Base-by-base conservation (phyloP, 1,139 yeast genomes). In the Groenewaldozyma auringiensis region DNA sequence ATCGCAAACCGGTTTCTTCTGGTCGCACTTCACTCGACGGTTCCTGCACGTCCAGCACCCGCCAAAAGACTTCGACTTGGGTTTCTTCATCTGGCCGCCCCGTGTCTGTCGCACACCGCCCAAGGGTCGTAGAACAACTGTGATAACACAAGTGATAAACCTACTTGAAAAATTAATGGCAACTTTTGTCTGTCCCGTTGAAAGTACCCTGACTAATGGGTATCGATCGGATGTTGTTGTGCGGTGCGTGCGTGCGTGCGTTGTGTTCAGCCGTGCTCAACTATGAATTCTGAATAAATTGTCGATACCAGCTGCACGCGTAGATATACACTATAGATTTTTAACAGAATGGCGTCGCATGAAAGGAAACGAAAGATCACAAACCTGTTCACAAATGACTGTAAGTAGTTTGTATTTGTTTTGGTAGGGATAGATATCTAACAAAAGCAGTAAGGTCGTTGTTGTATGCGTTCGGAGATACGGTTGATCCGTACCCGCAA, bases 381-480 rank as follows among this genome's bases (percentile, higher is more conserved):
- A 3, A 63, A 65, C 47, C 53, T 69, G 31, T 68, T 68, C 50
- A 55, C 69, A 14, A 66, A 66, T 47, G 72, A 68, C 43, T 53
- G 67, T 62, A 54, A 36, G 64, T 47, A 16, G 2, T 14, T 13
- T 8, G 13, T 18, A 16, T 21, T 8, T 13, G 31, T n/a, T n/a
- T n/a, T 17, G 27, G 16, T 17, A 33, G 31, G 18, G 2, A n/a
- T 8, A n/a, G 31, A 1, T 20, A 22, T 29, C 17, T 3, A n/a
- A 21, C 33, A n/a, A 40, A 38, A 47, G 44, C 35, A 60, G 79
- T 84, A 27, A 83, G 83, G 54, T 79, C 87, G 9, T 67, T 89
- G 41, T 68, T 89, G 48, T 89, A 80, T 59, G 89, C 96, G 0
- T 79, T 81, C 61, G 97, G 97, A 0, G 97, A 89, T 60, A 84